A percentile compares a stretch with the other conserved stretches of the same genome.
phyloP scores from a whole-genome alignment of 371 early-diverging fungal species.

The Parasitella parasitica region DNA sequence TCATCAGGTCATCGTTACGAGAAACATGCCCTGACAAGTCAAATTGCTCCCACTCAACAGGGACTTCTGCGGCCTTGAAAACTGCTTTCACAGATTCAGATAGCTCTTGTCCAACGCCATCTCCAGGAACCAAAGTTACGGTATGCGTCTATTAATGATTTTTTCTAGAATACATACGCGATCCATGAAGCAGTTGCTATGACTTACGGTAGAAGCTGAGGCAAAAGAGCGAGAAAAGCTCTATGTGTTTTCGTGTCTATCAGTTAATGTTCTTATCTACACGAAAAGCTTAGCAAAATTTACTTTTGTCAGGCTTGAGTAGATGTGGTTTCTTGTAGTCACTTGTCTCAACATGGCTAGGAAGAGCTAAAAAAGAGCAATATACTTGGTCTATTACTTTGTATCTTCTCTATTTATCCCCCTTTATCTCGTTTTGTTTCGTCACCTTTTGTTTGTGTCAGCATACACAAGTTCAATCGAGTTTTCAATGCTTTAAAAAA shows the following conservation, averaged over 20 bases:
- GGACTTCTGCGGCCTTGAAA: constrained; percentile 89
- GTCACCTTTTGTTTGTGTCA: not conserved
- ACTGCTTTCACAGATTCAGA: constrained; percentile 88
- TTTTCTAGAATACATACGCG: too few relatives aligned
- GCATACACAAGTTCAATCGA: too few relatives aligned
- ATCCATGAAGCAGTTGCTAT: not conserved
- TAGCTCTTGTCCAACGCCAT: constrained; percentile 95
- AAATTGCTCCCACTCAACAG: constrained; percentile 94
- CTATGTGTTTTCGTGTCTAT: not conserved
- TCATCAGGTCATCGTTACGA: constrained; percentile 69
- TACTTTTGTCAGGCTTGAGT: not conserved
- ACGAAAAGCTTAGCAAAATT: not conserved
- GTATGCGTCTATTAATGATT: constrained; percentile 7
- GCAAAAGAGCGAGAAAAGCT: not conserved
- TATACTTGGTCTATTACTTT: not conserved
- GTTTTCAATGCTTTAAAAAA: too few relatives aligned
- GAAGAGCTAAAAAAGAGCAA: not conserved
- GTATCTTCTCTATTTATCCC: not conserved
- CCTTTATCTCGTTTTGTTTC: not conserved
- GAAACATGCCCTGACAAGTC: constrained; percentile 88
- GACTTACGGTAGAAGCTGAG: not conserved
- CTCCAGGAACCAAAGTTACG: constrained; percentile 96
- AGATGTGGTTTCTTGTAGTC: not conserved
- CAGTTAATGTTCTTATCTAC: not conserved
- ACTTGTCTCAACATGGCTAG: not conserved